Conservation (phyloP, 2,329 filamentous ascomycete genomes). For the Ophiosphaerella herpotricha region DNA sequence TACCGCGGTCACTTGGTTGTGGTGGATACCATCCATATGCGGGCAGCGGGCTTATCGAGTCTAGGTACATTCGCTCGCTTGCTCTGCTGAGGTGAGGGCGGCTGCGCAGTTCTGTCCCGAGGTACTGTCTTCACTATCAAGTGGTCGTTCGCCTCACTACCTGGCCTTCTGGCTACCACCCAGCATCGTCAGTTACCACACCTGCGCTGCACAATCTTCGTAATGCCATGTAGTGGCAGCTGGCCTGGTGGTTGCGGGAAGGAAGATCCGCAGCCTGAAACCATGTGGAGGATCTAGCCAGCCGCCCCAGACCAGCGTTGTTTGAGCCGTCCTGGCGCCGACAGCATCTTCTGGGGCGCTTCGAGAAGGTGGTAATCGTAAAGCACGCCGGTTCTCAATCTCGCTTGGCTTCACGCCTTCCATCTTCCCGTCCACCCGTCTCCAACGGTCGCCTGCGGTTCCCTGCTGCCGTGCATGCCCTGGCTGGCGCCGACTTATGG, state of each 20-base stretch:
- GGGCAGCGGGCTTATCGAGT: no score
- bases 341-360: constrained; percentile 14
- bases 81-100: constrained; percentile 1
- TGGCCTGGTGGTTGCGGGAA: constrained; percentile 15
- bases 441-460: constrained; percentile 27
- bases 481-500: background rate
- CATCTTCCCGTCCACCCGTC: constrained; percentile 31
- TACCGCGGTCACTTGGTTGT: background rate
- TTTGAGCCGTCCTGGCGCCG: background rate
- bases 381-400: constrained; percentile 15
- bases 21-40: background rate
- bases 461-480: constrained; percentile 18
- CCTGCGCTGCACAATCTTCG: background rate
- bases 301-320: constrained; percentile 8
- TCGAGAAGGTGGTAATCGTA: constrained; percentile 12
- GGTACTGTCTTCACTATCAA: background rate
- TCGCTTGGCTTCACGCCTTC: constrained; percentile 20
- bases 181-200: background rate
- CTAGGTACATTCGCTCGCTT: no score
- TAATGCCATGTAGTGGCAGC: constrained; percentile 6
- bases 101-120: constrained; percentile 10
- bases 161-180: background rate
- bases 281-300: constrained; percentile 17
- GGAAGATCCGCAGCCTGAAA: constrained; percentile 23
- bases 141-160: no score